phyloP scores from a whole-genome alignment of 331 rosid genomes.

The Malus hybrid region DNA sequence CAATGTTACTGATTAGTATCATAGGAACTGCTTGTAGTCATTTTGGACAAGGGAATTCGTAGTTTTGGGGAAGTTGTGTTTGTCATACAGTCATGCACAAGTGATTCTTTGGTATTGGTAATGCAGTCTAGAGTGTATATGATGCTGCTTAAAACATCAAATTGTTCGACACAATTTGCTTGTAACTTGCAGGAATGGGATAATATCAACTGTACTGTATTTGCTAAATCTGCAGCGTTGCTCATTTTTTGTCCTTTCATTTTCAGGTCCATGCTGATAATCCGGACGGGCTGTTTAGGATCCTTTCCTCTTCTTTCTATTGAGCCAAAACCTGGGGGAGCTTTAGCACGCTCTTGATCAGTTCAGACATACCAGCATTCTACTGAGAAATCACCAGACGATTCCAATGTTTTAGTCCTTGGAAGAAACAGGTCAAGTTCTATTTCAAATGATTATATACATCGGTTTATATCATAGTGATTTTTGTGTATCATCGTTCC shows the following conservation, averaged over 20 bases:
- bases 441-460: background rate
- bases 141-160: background rate
- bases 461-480: background rate
- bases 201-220: background rate
- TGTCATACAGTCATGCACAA: background rate
- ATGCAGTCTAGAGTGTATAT: background rate
- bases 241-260: background rate
- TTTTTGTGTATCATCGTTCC: background rate
- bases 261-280: constrained; percentile 88
- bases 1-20: background rate
- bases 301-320: constrained; percentile 70
- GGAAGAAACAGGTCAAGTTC: background rate
- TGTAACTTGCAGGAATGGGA: background rate
- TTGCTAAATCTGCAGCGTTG: background rate
- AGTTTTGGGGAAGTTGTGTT: background rate
- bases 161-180: background rate
- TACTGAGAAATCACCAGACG: background rate
- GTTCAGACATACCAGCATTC: background rate
- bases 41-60: background rate
- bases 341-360: background rate
- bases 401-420: background rate
- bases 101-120: background rate
- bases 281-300: constrained; percentile 89
- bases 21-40: background rate
- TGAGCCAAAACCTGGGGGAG: constrained; percentile 32